phyloP scores from a whole-genome alignment of 495 filamentous ascomycete genomes.

The Penicillium malachiteum region DNA sequence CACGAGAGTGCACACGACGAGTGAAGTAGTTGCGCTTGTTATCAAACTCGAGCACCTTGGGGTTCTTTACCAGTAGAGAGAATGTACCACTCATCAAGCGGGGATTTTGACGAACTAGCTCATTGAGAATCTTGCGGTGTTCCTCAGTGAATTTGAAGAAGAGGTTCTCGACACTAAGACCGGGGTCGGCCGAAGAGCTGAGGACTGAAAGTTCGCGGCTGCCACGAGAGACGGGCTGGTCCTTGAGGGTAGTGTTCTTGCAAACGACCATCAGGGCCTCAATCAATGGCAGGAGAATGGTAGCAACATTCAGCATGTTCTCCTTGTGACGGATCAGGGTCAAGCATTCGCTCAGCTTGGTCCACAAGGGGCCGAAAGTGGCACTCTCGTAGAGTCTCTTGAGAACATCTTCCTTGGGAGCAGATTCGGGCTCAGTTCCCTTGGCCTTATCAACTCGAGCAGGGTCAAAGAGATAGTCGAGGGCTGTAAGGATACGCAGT shows the following conservation, averaged over 20 bases:
- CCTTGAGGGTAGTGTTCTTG: constrained; percentile 88
- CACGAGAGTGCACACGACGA: constrained; percentile 80
- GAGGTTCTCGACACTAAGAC: constrained; percentile 74
- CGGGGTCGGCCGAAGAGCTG: constrained; percentile 70
- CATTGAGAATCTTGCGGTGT: constrained; percentile 96
- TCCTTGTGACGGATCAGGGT: constrained; percentile 84
- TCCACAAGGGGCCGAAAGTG: constrained; percentile 88
- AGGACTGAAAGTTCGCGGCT: constrained; percentile 70
- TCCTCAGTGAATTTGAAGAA: constrained; percentile 99
- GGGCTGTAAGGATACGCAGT: constrained; percentile 86
- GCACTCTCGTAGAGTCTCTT: constrained; percentile 84
- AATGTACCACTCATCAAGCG: constrained; percentile 98
- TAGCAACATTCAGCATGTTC: constrained; percentile 94
- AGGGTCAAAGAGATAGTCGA: constrained; percentile 91
- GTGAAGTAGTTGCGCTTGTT: constrained; percentile 99
- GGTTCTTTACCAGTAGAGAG: constrained; percentile 93
- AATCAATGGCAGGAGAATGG: constrained; percentile 88
- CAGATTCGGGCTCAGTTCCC: constrained; percentile 52
- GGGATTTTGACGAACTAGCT: constrained; percentile 93
- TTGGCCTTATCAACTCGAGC: constrained; percentile 58
- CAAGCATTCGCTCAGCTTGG: constrained; percentile 88
- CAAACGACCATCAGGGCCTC: constrained; percentile 98
- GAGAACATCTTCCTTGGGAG: constrained; percentile 71
- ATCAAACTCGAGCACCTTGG: constrained; percentile 97
- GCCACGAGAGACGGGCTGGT: constrained; percentile 55